phyloP scores from a whole-genome alignment of 139 green algal genomes.

The Microglena sp. region DNA sequence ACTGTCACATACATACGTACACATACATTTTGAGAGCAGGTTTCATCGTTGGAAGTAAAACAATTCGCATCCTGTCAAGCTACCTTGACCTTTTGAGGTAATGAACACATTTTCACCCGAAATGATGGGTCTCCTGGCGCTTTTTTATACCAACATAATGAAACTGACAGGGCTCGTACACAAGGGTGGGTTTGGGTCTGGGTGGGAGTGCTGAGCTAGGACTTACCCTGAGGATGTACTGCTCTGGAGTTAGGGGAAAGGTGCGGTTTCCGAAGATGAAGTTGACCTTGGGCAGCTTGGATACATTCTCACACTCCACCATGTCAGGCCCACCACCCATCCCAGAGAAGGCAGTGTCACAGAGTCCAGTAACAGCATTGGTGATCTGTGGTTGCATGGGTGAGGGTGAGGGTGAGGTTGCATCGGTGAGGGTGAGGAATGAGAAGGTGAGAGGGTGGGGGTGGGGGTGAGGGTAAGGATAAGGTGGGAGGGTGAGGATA shows the following conservation, averaged over 20 bases:
- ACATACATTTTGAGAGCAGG: no score
- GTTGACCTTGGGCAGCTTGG: constrained; percentile 61
- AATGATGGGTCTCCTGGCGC: no score
- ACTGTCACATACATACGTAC: no score
- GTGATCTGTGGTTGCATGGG: constrained; percentile 10
- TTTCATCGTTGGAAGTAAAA: no score
- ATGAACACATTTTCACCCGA: no score
- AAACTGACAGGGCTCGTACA: no score
- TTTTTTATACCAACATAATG: no score
- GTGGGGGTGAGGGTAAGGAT: neutral
- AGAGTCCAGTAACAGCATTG: constrained; percentile 42
- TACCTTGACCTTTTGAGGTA: no score
- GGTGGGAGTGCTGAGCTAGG: no score
- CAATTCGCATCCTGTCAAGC: no score
- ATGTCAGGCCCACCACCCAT: constrained; percentile 37
- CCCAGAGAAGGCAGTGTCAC: constrained; percentile 35
- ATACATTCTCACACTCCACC: constrained; percentile 79
- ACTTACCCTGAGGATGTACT: constrained; percentile 85
- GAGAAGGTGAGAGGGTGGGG: neutral
- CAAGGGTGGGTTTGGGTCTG: constrained; percentile 28
- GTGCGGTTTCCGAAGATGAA: constrained; percentile 72
- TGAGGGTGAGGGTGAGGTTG: neutral
- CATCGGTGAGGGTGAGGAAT: neutral
- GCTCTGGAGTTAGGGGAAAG: constrained; percentile 63
- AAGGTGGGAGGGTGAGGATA: neutral